A percentile compares a stretch with the other conserved stretches of the same genome.
phyloP scores from a whole-genome alignment of 106 monocot species.

The Dendrobium officinale region DNA sequence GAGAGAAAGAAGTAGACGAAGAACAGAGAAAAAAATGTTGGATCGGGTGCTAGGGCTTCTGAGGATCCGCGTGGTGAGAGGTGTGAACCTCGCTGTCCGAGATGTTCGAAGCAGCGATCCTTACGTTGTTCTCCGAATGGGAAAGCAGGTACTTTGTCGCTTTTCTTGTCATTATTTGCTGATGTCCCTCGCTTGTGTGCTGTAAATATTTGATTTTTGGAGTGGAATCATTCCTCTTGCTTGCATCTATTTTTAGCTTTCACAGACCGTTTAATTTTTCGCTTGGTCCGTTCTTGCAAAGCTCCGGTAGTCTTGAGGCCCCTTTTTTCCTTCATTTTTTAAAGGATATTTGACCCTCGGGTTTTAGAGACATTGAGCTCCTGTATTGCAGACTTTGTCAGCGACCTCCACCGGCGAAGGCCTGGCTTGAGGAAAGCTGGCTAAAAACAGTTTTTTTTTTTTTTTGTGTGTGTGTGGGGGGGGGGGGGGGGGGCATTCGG shows the following conservation, averaged over 20 bases:
- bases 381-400: neutral
- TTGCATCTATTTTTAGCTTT: neutral
- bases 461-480: too few species aligned
- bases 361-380: neutral
- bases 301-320: neutral
- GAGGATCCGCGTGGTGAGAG: constrained; percentile 30
- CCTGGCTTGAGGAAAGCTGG: neutral
- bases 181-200: neutral
- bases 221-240: neutral
- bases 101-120: constrained; percentile 44
- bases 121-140: constrained; percentile 40
- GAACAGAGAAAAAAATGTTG: constrained; percentile 1
- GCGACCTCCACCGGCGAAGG: too few species aligned
- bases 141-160: constrained; percentile 22
- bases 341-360: neutral
- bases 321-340: neutral
- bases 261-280: neutral
- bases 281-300: neutral
- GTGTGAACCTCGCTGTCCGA: constrained; percentile 34
- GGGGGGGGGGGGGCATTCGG: too few species aligned
- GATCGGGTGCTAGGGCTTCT: constrained; percentile 32
- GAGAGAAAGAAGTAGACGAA: neutral
- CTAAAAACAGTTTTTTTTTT: neutral
- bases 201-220: neutral
- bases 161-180: neutral